These are phyloP conservation scores for Fusarium verticillioides DNA, from an alignment of 2,329 filamentous ascomycete species.

Conservation along the genomic window DNA sequence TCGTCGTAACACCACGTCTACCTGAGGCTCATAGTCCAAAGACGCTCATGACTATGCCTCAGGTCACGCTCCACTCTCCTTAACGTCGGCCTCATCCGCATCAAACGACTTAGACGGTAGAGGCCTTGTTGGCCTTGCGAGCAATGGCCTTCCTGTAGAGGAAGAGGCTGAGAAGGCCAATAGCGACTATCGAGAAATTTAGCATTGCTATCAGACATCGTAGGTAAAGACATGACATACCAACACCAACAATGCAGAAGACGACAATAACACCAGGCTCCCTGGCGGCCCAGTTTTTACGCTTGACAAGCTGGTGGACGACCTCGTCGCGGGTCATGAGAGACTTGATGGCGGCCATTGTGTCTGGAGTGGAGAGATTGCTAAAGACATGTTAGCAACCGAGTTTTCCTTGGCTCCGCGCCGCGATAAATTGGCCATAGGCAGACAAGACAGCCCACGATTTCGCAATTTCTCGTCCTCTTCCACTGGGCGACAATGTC, in stretches of 20 bases:
- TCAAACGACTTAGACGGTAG: slow-evolving; percentile 32
- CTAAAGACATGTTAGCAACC: slow-evolving; percentile 28
- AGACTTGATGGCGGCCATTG: slow-evolving; percentile 56
- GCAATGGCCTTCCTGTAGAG: slow-evolving; percentile 48
- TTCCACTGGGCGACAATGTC: slow-evolving; percentile 18
- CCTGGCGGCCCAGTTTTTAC: slow-evolving; percentile 53
- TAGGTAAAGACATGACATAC: slow-evolving; percentile 44
- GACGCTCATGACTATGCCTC: slow-evolving; percentile 35
- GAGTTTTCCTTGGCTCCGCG: background rate
- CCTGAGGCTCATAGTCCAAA: slow-evolving; percentile 29
- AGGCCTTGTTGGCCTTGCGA: slow-evolving; percentile 51
- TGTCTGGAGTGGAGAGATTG: slow-evolving; percentile 47
- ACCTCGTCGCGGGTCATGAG: slow-evolving; percentile 53
- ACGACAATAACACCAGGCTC: slow-evolving; percentile 57
- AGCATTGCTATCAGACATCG: slow-evolving; percentile 13
- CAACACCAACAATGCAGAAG: slow-evolving; percentile 56
- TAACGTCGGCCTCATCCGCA: slow-evolving; percentile 20
- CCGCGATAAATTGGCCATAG: background rate
- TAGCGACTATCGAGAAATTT: slow-evolving; percentile 45
- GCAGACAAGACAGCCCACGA: background rate
- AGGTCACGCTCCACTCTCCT: slow-evolving; percentile 40
- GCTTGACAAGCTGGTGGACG: slow-evolving; percentile 54
- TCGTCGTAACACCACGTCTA: slow-evolving; percentile 43
- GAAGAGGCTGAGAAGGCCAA: slow-evolving; percentile 47
- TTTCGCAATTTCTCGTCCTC: background rate